Conservation (phyloP, 148 eudicot species). For the Fagopyrum homotropicum region DNA sequence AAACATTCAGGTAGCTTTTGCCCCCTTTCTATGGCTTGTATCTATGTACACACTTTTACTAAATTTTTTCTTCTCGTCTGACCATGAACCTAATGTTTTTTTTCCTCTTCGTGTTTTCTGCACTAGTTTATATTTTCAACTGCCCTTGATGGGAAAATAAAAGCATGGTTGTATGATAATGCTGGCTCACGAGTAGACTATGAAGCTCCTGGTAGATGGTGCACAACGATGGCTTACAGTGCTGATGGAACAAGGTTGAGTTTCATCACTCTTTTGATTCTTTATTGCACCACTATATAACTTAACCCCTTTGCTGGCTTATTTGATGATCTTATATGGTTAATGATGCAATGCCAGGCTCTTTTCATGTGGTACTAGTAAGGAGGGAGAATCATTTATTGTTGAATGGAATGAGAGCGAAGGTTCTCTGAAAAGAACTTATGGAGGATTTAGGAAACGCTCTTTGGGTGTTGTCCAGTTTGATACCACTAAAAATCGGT, state of each 20-base stretch:
- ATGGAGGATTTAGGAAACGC: constrained; percentile 60
- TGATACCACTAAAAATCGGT: constrained; percentile 63
- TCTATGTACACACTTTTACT: background rate
- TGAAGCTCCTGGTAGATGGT: constrained; percentile 86
- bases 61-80: constrained; percentile 7
- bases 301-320: background rate
- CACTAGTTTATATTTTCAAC: constrained; percentile 81
- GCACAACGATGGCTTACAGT: constrained; percentile 89
- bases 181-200: constrained; percentile 78
- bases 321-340: background rate
- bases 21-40: background rate
- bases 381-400: constrained; percentile 76
- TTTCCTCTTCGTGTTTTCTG: background rate
- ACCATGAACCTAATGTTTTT: constrained; percentile 13
- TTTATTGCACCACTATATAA: background rate
- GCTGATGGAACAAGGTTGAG: constrained; percentile 80
- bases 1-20: constrained; percentile 48
- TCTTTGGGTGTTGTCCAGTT: constrained; percentile 75
- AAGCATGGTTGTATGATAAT: constrained; percentile 90
- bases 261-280: background rate
- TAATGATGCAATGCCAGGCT: constrained; percentile 35
- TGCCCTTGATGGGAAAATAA: constrained; percentile 83
- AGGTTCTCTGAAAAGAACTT: constrained; percentile 72
- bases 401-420: constrained; percentile 97
- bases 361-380: constrained; percentile 86